A percentile compares a stretch with the other conserved stretches of the same genome.
Conservation (phyloP, 352 stramenopile species). For the Phytophthora palmivora region DNA sequence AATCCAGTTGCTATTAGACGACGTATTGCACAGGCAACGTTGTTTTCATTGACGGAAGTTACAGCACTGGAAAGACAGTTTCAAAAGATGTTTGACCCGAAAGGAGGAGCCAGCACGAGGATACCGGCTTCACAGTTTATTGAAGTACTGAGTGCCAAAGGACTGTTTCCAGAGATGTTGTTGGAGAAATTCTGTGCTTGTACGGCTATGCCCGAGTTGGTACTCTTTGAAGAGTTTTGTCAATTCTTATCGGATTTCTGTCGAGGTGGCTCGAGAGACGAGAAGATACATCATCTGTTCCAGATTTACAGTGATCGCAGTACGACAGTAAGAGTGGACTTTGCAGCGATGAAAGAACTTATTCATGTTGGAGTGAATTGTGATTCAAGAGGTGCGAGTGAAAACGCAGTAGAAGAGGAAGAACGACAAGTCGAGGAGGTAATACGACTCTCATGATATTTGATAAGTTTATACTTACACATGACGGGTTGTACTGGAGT, state of each 20-base stretch:
- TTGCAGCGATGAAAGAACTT: conserved; percentile 52
- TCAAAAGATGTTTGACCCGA: conserved; percentile 76
- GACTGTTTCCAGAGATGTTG: conserved; percentile 53
- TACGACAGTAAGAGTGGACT: conserved; percentile 41
- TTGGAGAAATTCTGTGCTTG: conserved; percentile 55
- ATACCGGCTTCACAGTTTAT: conserved; percentile 71
- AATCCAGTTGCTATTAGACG: conserved; percentile 84
- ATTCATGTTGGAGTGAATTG: conserved; percentile 43
- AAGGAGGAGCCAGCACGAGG: conserved; percentile 70
- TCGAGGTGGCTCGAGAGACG: conserved; percentile 45
- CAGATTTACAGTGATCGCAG: conserved; percentile 55
- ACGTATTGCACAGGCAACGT: conserved; percentile 73
- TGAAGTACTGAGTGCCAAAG: conserved; percentile 48
- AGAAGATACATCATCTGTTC: conserved; percentile 63
- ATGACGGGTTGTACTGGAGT: conserved; percentile 2
- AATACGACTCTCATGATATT: background rate
- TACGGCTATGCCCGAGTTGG: conserved; percentile 50
- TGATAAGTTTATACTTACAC: background rate
- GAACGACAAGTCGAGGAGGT: conserved; percentile 54
- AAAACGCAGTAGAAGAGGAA: conserved; percentile 43
- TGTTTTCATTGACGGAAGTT: conserved; percentile 78
- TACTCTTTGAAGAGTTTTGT: conserved; percentile 88
- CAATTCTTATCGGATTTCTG: conserved; percentile 81
- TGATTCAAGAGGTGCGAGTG: conserved; percentile 16
- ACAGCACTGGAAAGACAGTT: conserved; percentile 82